Percentiles rank a stretch among this genome's conserved stretches.
Evolutionary conservation across 1,284 basidiomycete genomes (phyloP).

Genomic region (Rhodotorula sp.): DNA sequence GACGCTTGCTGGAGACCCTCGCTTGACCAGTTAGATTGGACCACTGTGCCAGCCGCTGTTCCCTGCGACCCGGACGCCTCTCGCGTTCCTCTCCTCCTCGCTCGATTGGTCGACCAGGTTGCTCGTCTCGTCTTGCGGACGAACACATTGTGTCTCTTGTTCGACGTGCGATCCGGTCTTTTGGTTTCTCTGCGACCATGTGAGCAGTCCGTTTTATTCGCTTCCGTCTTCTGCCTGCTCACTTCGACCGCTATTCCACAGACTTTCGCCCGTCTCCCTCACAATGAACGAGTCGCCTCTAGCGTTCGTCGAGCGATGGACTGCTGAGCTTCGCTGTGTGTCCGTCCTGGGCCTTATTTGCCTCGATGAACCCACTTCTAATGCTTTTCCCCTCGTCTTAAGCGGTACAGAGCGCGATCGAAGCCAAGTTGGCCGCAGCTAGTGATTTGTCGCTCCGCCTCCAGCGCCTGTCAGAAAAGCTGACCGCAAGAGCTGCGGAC

Average conservation of each 20-base stretch:
- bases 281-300: constrained; percentile 15
- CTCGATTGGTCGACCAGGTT: no score
- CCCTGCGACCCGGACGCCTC: no score
- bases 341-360: background rate
- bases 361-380: no score
- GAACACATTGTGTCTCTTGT: no score
- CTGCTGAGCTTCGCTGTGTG: constrained; percentile 2
- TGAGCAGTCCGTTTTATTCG: background rate
- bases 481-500: constrained; percentile 14
- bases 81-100: background rate
- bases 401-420: background rate
- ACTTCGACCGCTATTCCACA: background rate
- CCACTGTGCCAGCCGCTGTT: no score
- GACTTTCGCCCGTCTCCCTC: no score
- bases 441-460: background rate
- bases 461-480: background rate
- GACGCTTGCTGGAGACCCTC: no score
- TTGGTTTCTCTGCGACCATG: no score
- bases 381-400: background rate
- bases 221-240: background rate
- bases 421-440: background rate
- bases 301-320: constrained; percentile 21
- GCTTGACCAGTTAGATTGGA: no score
- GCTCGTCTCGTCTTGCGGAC: no score
- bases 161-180: no score